Evolutionary conservation across 768 basidiomycete species (phyloP).

Genomic region (Udeniomyces megalosporus): DNA sequence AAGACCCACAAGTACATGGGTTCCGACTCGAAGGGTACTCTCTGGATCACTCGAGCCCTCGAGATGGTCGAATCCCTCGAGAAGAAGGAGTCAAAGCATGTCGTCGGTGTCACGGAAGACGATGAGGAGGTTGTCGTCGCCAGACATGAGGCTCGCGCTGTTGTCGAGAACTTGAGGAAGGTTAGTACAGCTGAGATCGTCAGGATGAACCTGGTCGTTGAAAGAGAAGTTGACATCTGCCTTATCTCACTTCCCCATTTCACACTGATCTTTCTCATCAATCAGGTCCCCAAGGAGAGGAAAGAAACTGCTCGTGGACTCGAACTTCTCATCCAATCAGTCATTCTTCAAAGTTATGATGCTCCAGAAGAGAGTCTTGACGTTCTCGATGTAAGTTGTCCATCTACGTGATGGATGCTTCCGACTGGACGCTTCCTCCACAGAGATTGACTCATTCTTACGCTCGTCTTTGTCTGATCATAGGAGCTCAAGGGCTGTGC

Average conservation of each 20-base stretch:
- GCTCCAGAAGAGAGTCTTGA: constrained; percentile 44
- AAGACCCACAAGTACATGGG: constrained; percentile 19
- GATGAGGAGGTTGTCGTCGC: constrained; percentile 43
- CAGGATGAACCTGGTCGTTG: neutral
- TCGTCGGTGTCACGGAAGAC: constrained; percentile 37
- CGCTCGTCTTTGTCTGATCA: too few species aligned
- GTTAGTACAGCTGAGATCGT: constrained; percentile 16
- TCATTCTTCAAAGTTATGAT: constrained; percentile 57
- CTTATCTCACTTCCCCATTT: neutral
- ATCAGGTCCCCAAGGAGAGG: constrained; percentile 32
- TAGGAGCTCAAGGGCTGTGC: constrained; percentile 25
- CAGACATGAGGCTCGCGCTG: constrained; percentile 34
- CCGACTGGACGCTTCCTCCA: too few species aligned
- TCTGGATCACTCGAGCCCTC: constrained; percentile 61
- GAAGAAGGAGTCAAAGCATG: constrained; percentile 54
- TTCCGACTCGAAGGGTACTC: constrained; percentile 52
- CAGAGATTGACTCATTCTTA: neutral
- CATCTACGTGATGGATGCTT: too few species aligned
- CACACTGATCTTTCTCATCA: neutral
- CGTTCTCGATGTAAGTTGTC: constrained; percentile 46
- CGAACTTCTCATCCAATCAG: constrained; percentile 53
- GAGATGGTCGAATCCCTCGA: constrained; percentile 29
- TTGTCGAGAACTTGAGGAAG: constrained; percentile 23
- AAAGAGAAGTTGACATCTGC: too few species aligned
- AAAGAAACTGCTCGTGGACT: constrained; percentile 50